phyloP scores from a whole-genome alignment of 2,329 filamentous ascomycete species.

The Colletotrichum magnum region DNA sequence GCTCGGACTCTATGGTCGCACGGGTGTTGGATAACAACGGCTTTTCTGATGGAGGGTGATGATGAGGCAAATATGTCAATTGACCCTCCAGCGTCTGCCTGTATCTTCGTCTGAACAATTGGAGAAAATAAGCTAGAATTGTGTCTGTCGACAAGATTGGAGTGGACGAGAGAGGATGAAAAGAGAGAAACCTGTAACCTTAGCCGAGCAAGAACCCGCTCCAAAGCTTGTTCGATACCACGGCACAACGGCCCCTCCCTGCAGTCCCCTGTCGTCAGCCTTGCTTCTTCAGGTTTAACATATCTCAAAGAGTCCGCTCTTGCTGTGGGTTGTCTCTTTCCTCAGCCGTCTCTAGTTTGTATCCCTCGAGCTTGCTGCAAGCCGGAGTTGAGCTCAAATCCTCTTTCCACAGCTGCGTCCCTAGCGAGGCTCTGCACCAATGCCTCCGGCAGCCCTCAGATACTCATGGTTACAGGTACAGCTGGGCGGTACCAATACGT shows the following conservation, averaged over 20 bases:
- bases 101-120: constrained; percentile 7
- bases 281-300: background rate
- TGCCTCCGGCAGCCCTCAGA: too few species aligned
- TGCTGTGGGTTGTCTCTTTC: too few species aligned
- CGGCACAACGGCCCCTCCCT: constrained; percentile 24
- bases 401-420: too few species aligned
- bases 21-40: constrained; percentile 14
- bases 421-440: too few species aligned
- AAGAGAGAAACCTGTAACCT: constrained; percentile 18
- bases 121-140: background rate
- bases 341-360: too few species aligned
- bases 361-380: too few species aligned
- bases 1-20: constrained; percentile 29
- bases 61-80: constrained; percentile 1
- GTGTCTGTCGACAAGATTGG: background rate
- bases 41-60: background rate
- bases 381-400: too few species aligned
- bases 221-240: constrained; percentile 38
- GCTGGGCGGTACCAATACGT: too few species aligned
- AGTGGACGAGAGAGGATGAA: constrained; percentile 1
- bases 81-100: constrained; percentile 3
- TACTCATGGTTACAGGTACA: too few species aligned
- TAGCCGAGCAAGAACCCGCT: constrained; percentile 33
- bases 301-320: too few species aligned
- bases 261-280: constrained; percentile 1